Conservation (phyloP, 148 eudicot genomes). For the Dianthus caryophyllus region DNA sequence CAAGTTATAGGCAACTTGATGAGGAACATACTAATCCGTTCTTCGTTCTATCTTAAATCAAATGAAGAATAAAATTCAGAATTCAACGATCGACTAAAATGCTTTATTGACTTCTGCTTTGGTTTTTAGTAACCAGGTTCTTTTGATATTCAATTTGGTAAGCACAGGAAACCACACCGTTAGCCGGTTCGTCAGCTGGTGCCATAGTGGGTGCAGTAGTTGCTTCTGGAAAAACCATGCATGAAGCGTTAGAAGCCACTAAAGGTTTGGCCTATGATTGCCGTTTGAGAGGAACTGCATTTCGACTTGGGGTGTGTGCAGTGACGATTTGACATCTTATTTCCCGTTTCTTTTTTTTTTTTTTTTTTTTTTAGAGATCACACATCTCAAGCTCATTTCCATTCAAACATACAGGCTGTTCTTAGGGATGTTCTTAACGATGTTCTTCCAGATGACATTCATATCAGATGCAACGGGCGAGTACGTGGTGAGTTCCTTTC, state of each 20-base stretch:
- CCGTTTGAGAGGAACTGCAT: slow-evolving; percentile 32
- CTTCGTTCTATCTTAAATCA: neutral
- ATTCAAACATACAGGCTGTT: slow-evolving; percentile 56
- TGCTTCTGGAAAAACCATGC: slow-evolving; percentile 87
- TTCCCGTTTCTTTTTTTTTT: neutral
- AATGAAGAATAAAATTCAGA: neutral
- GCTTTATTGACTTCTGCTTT: slow-evolving; percentile 2
- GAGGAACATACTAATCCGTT: neutral
- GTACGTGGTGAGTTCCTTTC: slow-evolving; percentile 68
- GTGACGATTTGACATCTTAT: neutral
- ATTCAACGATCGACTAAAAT: neutral
- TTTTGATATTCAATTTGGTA: slow-evolving; percentile 21
- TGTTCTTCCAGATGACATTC: slow-evolving; percentile 80
- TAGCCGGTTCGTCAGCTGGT: slow-evolving; percentile 99
- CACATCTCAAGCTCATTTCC: neutral
- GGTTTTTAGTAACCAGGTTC: slow-evolving; percentile 19
- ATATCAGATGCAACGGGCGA: slow-evolving; percentile 79
- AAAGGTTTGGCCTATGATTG: slow-evolving; percentile 92
- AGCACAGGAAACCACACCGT: slow-evolving; percentile 86
- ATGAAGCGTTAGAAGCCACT: slow-evolving; percentile 49
- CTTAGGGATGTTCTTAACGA: slow-evolving; percentile 70
- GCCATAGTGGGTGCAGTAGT: slow-evolving; percentile 93
- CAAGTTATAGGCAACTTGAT: neutral
- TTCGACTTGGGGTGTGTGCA: slow-evolving; percentile 61
- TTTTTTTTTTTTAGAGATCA: neutral